Percentiles rank a stretch among this genome's conserved stretches.
These are phyloP conservation scores for Ambispora gerdemannii DNA, from an alignment of 192 early-diverging fungal genomes.

Conservation along the genomic window DNA sequence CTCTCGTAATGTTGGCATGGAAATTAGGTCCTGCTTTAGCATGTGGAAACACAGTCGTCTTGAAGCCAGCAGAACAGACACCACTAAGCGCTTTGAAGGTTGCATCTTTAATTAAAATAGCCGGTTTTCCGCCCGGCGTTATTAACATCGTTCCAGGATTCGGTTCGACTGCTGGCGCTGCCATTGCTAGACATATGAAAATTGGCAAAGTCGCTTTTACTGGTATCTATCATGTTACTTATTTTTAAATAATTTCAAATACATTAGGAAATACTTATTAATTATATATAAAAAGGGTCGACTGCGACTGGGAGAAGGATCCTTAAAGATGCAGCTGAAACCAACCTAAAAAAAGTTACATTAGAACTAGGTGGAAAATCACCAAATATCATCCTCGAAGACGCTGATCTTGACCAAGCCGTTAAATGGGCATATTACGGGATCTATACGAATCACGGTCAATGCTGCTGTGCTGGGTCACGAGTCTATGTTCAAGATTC, in stretches of 20 bases:
- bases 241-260: no score
- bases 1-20: conserved; percentile 69
- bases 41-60: conserved; percentile 58
- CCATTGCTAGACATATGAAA: conserved; percentile 64
- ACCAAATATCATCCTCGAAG: conserved; percentile 72
- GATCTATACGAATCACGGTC: conserved; percentile 80
- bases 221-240: conserved; percentile 36
- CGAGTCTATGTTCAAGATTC: conserved; percentile 72
- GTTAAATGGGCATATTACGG: conserved; percentile 61
- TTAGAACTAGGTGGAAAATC: conserved; percentile 92
- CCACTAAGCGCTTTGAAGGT: conserved; percentile 63
- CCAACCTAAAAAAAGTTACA: conserved; percentile 69
- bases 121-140: conserved; percentile 76
- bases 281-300: conserved; percentile 40
- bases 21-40: conserved; percentile 77
- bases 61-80: conserved; percentile 76
- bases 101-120: conserved; percentile 57
- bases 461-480: conserved; percentile 75
- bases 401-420: conserved; percentile 71
- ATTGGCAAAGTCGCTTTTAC: conserved; percentile 77
- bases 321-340: conserved; percentile 55
- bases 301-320: conserved; percentile 64
- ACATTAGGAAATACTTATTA: no score
- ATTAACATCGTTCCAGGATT: conserved; percentile 82
- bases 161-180: conserved; percentile 60